Percentiles rank a stretch among this genome's conserved stretches.
phyloP scores from a whole-genome alignment of 345 rosid species.

The Eucalyptus viminalis region DNA sequence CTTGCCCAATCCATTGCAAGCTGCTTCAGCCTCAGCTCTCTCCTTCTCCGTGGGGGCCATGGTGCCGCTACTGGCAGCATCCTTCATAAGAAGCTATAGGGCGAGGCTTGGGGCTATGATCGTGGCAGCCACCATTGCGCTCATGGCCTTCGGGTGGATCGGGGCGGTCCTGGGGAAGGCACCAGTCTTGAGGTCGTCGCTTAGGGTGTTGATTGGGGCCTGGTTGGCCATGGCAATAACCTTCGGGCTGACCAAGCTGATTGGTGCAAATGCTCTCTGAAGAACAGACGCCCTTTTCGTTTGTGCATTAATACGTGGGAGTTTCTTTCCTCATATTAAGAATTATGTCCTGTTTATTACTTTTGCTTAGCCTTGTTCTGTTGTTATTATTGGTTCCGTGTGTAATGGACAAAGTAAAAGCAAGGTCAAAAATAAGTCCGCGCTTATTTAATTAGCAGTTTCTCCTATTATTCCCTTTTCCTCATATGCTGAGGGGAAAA shows the following conservation, averaged over 20 bases:
- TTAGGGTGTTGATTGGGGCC: slow-evolving; percentile 73
- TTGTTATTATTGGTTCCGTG: not conserved
- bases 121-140: slow-evolving; percentile 43
- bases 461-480: not conserved
- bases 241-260: slow-evolving; percentile 69
- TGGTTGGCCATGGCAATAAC: slow-evolving; percentile 93
- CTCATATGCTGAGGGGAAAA: not conserved
- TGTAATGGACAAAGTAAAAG: not conserved
- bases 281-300: not conserved
- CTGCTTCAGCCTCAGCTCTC: slow-evolving; percentile 76
- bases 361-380: not conserved
- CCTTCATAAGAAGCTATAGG: slow-evolving; percentile 52
- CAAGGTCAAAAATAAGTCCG: not conserved
- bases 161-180: slow-evolving; percentile 78
- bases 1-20: slow-evolving; percentile 72
- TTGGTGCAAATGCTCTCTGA: slow-evolving; percentile 52
- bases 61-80: slow-evolving; percentile 76
- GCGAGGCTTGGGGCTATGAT: slow-evolving; percentile 46
- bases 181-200: slow-evolving; percentile 30
- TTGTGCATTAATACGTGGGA: not conserved
- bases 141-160: slow-evolving; percentile 56
- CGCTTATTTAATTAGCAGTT: not conserved
- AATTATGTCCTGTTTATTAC: not conserved
- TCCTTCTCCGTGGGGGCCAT: slow-evolving; percentile 76
- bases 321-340: not conserved